Evolutionary conservation across 257 asterid genomes (phyloP), one percentile per base, ranked within the genome.

Genomic region (Solanum appendiculatum): DNA sequence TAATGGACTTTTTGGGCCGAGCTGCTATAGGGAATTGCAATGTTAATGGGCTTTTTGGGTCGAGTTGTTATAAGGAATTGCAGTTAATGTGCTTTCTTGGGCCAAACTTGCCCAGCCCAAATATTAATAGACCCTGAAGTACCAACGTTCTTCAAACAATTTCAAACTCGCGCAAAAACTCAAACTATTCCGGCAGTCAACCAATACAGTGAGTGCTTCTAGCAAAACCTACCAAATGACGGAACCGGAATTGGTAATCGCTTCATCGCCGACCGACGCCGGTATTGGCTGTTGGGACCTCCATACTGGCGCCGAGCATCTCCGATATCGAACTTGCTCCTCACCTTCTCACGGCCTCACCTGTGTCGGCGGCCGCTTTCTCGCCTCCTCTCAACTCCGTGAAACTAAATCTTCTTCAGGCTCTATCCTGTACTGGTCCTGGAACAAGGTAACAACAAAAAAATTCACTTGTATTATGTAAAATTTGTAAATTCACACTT

Each of bases 261-360:
- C 96, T 81, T 95, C 99, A 1, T 97, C 98, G 74, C 96, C 98
- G 13, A 91, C 93, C 1, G 98, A 97, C 88, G 94, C 92, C 86
- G 99, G 98, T 82, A 91, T 97, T 87, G 92, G 98, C 87, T 94
- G 98, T 87, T 95, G 98, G 98, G 97, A 97, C 92, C 93, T 95
- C 78, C 96, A 86, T 66, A 88, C 96, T 12, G 99, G 98, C 6
- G 90, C 93, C 56, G 98, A 97, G 91, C 87, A 88, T 85, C 92
- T 90, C 91, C 95, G 97, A 56, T 91, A 89, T 86, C 94, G 91
- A 51, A 84, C 94, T 9, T 94, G 98, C 92, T 92, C 98, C 69
- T 91, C 98, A 74, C 90, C 98, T n/a, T 86, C 93, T 7, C 96
- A 93, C 78, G 99, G 98, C 73, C 95, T 97, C 21, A 84, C 90